Evolutionary conservation across 176 grass and related monocot species (phyloP).

Genomic region (Raddia distichophylla): DNA sequence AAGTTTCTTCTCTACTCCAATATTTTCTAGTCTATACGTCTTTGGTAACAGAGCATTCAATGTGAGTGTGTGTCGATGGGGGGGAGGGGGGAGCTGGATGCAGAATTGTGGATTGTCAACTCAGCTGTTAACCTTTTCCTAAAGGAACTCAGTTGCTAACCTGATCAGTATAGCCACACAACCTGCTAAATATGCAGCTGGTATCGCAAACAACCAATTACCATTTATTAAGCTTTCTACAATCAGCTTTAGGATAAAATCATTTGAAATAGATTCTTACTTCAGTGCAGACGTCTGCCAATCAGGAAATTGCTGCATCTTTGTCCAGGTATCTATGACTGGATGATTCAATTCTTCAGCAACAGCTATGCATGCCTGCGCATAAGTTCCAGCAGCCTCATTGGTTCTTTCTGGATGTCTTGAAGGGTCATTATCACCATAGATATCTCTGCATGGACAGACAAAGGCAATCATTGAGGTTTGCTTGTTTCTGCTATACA

Average conservation of each 20-base stretch:
- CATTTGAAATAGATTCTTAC: constrained; percentile 26
- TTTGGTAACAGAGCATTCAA: background rate
- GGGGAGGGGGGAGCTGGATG: background rate
- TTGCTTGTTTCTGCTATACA: constrained; percentile 1
- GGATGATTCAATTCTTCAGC: constrained; percentile 66
- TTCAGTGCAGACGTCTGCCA: constrained; percentile 79
- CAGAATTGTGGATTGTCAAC: background rate
- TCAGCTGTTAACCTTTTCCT: background rate
- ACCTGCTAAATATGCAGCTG: background rate
- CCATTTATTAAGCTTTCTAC: constrained; percentile 4
- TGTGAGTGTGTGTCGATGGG: background rate
- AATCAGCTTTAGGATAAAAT: background rate
- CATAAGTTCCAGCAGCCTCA: constrained; percentile 79
- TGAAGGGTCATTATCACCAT: constrained; percentile 50
- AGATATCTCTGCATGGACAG: constrained; percentile 51
- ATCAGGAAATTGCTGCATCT: constrained; percentile 66
- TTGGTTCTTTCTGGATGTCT: constrained; percentile 82
- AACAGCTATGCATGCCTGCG: constrained; percentile 72
- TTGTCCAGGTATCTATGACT: constrained; percentile 85
- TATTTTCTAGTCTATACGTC: background rate
- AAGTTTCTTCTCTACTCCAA: background rate
- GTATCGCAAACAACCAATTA: background rate
- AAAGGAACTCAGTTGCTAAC: background rate
- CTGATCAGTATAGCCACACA: background rate
- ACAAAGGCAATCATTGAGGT: background rate